Percentiles rank a stretch among this genome's conserved stretches.
Evolutionary conservation across 208 protist species (phyloP).

Genomic region (Trypanosoma scelopori): DNA sequence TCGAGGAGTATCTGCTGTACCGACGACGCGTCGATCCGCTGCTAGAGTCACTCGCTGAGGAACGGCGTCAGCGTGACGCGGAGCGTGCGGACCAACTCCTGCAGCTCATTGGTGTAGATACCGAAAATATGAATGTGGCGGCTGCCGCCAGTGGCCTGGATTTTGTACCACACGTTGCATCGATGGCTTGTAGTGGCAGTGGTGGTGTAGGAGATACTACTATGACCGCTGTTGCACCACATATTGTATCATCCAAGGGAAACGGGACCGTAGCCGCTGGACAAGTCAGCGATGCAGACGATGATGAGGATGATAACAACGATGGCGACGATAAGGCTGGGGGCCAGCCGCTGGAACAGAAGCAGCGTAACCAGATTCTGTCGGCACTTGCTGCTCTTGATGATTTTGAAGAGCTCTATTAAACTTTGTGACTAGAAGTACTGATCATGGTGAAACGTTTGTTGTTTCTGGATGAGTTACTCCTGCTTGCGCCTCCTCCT

Average conservation of each 20-base stretch:
- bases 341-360: constrained; percentile 36
- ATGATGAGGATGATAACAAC: constrained; percentile 22
- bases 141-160: background rate
- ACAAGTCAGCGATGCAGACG: constrained; percentile 22
- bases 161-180: constrained; percentile 1
- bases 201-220: background rate
- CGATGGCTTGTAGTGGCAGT: background rate
- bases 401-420: constrained; percentile 85
- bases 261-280: constrained; percentile 1
- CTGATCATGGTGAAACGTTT: background rate
- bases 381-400: constrained; percentile 78
- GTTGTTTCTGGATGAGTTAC: too few species aligned
- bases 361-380: constrained; percentile 46
- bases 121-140: background rate
- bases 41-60: constrained; percentile 53
- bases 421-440: background rate
- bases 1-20: constrained; percentile 73
- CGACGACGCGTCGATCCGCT: constrained; percentile 70
- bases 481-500: too few species aligned
- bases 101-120: constrained; percentile 45
- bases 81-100: constrained; percentile 50
- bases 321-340: constrained; percentile 31
- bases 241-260: background rate
- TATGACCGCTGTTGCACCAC: background rate
- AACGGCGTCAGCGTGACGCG: constrained; percentile 39